A percentile compares a stretch with the other conserved stretches of the same genome.
Conservation (phyloP, 2,329 filamentous ascomycete genomes). For the Dryadomyces quercus-mongolicae region DNA sequence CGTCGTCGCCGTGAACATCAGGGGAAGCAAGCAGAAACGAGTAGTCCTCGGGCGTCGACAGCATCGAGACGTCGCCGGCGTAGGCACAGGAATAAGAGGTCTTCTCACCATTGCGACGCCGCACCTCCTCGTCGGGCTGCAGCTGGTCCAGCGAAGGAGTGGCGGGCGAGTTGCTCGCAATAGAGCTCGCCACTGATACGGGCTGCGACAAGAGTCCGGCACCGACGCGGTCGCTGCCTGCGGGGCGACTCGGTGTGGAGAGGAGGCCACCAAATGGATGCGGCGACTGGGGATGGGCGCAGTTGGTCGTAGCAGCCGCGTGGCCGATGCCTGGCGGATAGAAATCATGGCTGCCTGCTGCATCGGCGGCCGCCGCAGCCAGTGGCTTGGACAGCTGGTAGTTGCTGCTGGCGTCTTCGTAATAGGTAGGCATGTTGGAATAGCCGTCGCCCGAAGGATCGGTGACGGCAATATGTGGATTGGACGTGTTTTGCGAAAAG, state of each 20-base stretch:
- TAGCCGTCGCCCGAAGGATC: slow-evolving; percentile 35
- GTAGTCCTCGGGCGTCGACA: slow-evolving; percentile 3
- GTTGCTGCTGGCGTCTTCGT: slow-evolving; percentile 25
- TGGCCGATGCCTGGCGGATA: no score
- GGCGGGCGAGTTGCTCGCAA: slow-evolving; percentile 45
- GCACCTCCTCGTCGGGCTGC: slow-evolving; percentile 28
- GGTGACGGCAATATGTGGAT: slow-evolving; percentile 44
- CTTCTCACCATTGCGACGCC: slow-evolving; percentile 45
- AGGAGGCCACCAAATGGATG: slow-evolving; percentile 24
- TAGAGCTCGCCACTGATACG: slow-evolving; percentile 44
- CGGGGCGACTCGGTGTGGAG: slow-evolving; percentile 10
- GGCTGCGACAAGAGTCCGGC: slow-evolving; percentile 34
- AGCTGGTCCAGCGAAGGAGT: slow-evolving; percentile 38
- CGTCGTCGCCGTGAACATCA: slow-evolving; percentile 22
- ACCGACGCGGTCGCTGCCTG: slow-evolving; percentile 18
- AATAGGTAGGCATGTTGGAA: slow-evolving; percentile 25
- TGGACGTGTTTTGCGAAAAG: slow-evolving; percentile 40
- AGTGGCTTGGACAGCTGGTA: slow-evolving; percentile 34
- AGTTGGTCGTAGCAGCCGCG: no score
- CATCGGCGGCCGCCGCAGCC: neutral
- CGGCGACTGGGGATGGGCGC: slow-evolving; percentile 17
- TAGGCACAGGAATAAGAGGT: slow-evolving; percentile 8
- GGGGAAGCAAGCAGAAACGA: slow-evolving; percentile 1
- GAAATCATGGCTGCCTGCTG: slow-evolving; percentile 20
- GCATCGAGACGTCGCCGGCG: neutral